These are phyloP conservation scores for Eucalyptus erythrocorys DNA, from an alignment of 345 rosid species.

Conservation along the genomic window DNA sequence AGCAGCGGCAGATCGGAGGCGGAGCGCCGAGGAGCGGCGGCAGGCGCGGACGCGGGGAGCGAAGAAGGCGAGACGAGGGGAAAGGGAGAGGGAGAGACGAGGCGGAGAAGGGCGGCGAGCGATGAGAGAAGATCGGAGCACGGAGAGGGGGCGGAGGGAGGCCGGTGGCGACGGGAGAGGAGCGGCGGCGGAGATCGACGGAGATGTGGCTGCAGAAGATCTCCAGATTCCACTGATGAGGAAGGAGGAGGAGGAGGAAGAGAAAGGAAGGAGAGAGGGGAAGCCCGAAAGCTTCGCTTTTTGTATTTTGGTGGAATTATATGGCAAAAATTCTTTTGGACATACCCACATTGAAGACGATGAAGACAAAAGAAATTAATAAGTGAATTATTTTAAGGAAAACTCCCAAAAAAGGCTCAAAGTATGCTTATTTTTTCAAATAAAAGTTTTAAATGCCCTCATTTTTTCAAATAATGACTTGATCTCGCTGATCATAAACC, in stretches of 20 bases:
- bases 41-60: neutral
- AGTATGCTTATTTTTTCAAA: no score
- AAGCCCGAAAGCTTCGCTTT: neutral
- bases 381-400: no score
- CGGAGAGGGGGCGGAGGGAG: neutral
- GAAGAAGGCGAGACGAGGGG: neutral
- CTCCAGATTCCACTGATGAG: neutral
- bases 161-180: neutral
- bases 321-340: neutral
- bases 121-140: neutral
- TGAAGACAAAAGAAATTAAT: no score
- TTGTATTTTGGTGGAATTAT: neutral
- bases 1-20: neutral
- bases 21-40: neutral
- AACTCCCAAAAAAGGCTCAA: fast-evolving
- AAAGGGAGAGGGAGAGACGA: neutral
- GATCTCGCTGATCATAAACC: fast-evolving
- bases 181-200: neutral
- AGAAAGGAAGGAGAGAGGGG: neutral
- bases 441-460: fast-evolving
- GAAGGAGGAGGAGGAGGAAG: neutral
- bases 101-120: neutral
- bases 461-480: fast-evolving
- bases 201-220: neutral
- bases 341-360: no score